A percentile compares a stretch with the other conserved stretches of the same genome.
phyloP scores from a whole-genome alignment of 331 rosid genomes.

The Erythrophleum ivorense region DNA sequence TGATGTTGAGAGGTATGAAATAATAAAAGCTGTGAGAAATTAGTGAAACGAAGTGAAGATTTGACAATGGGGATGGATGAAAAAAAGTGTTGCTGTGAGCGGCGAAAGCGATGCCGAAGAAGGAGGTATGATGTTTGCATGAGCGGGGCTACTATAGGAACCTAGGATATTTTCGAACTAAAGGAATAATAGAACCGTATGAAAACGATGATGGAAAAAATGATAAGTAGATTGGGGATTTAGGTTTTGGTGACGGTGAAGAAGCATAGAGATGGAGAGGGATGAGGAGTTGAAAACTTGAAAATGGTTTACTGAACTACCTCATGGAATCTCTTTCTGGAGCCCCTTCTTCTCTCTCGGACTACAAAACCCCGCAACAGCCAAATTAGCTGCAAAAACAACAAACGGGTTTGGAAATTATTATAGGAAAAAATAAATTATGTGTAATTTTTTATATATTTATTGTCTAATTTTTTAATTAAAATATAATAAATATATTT shows the following conservation, averaged over 20 bases:
- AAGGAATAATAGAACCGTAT: background rate
- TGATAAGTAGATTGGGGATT: constrained; percentile 32
- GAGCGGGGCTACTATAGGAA: constrained; percentile 15
- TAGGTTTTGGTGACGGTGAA: background rate
- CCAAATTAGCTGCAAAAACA: too few relatives aligned
- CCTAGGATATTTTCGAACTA: background rate
- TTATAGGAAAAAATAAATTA: background rate
- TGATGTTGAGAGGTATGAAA: constrained; percentile 36
- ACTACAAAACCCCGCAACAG: background rate
- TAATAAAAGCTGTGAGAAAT: constrained; percentile 28
- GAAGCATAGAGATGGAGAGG: constrained; percentile 12
- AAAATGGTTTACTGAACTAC: background rate
- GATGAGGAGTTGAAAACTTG: background rate
- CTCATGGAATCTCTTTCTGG: background rate
- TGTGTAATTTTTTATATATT: too few relatives aligned
- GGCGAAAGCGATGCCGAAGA: constrained; percentile 60
- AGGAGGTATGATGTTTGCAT: constrained; percentile 61
- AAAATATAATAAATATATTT: too few relatives aligned
- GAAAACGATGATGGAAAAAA: constrained; percentile 2
- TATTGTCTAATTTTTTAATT: too few relatives aligned
- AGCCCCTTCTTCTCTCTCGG: background rate
- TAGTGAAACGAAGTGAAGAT: constrained; percentile 31
- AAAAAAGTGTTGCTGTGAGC: constrained; percentile 36
- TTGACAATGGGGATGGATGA: constrained; percentile 35
- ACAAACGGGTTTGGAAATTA: background rate